Percentiles rank a stretch among this genome's conserved stretches.
These are phyloP conservation scores for Dothistroma septosporum DNA, from an alignment of 2,329 filamentous ascomycete genomes.

Conservation along the genomic window DNA sequence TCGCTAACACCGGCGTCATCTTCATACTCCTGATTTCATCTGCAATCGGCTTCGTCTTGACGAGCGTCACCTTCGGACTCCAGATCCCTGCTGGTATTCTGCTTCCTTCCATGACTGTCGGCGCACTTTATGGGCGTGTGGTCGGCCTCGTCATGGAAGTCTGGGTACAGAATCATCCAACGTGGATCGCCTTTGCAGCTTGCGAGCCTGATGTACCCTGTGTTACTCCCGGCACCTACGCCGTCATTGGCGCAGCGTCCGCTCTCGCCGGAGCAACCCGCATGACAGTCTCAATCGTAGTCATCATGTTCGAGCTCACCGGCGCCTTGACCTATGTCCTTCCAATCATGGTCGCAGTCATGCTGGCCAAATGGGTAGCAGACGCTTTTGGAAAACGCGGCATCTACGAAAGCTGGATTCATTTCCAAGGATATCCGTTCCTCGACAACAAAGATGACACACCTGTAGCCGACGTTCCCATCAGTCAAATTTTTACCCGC, in stretches of 20 bases:
- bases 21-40: slow-evolving; percentile 78
- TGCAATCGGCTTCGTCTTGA: slow-evolving; percentile 76
- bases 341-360: slow-evolving; percentile 97
- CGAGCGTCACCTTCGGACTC: slow-evolving; percentile 85
- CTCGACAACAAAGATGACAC: slow-evolving; percentile 82
- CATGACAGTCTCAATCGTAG: slow-evolving; percentile 96
- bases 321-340: slow-evolving; percentile 93
- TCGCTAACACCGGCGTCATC: slow-evolving; percentile 76
- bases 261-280: slow-evolving; percentile 90
- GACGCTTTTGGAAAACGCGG: slow-evolving; percentile 88
- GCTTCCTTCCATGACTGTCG: slow-evolving; percentile 91
- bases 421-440: slow-evolving; percentile 91
- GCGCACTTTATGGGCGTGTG: slow-evolving; percentile 82
- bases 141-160: slow-evolving; percentile 86
- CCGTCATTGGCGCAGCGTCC: slow-evolving; percentile 90
- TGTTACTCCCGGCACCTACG: slow-evolving; percentile 91
- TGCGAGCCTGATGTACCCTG: slow-evolving; percentile 83
- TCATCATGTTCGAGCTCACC: slow-evolving; percentile 99
- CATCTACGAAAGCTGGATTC: slow-evolving; percentile 98
- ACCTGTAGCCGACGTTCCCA: slow-evolving; percentile 74
- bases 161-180: slow-evolving; percentile 73
- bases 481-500: slow-evolving; percentile 85
- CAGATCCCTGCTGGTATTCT: slow-evolving; percentile 95
- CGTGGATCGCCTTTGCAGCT: slow-evolving; percentile 69
- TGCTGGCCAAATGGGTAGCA: slow-evolving; percentile 97